Evolutionary conservation across 495 filamentous ascomycete genomes (phyloP).

Genomic region (Arthonia radiata): DNA sequence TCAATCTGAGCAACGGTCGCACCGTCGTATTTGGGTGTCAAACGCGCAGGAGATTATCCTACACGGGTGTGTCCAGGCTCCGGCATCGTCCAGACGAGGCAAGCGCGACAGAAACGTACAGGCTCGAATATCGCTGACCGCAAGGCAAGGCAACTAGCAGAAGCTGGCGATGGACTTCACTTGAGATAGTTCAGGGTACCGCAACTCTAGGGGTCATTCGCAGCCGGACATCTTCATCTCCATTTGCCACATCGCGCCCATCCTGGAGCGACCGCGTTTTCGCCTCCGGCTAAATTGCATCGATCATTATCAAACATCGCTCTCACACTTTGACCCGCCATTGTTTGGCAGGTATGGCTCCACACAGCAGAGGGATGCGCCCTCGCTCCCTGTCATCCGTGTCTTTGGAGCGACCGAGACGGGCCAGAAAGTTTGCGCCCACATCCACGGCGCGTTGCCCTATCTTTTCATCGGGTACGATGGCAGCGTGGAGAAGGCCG

Average conservation of each 20-base stretch:
- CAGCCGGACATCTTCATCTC: too few species aligned
- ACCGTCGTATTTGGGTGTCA: too few species aligned
- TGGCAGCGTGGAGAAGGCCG: constrained; percentile 36
- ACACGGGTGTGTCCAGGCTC: too few species aligned
- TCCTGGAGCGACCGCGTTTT: constrained; percentile 23
- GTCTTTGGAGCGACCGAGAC: constrained; percentile 87
- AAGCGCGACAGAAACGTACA: too few species aligned
- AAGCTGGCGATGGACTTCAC: too few species aligned
- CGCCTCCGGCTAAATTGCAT: constrained; percentile 82
- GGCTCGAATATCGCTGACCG: too few species aligned
- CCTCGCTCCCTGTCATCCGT: constrained; percentile 66
- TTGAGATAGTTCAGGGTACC: too few species aligned
- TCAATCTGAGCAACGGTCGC: too few species aligned
- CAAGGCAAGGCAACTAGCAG: too few species aligned
- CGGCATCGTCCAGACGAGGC: too few species aligned
- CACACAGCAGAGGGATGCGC: constrained; percentile 26
- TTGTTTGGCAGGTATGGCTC: constrained; percentile 31
- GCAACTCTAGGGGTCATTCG: too few species aligned
- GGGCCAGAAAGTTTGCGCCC: constrained; percentile 87
- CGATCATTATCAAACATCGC: constrained; percentile 65
- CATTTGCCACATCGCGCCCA: neutral
- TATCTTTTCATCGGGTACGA: constrained; percentile 82
- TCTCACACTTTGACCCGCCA: constrained; percentile 59
- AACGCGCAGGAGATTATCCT: too few species aligned
- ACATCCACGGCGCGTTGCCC: constrained; percentile 87